A percentile compares a stretch with the other conserved stretches of the same genome.
These are phyloP conservation scores for Colletotrichum liriopes DNA, from an alignment of 2,329 filamentous ascomycete species.

Conservation along the genomic window DNA sequence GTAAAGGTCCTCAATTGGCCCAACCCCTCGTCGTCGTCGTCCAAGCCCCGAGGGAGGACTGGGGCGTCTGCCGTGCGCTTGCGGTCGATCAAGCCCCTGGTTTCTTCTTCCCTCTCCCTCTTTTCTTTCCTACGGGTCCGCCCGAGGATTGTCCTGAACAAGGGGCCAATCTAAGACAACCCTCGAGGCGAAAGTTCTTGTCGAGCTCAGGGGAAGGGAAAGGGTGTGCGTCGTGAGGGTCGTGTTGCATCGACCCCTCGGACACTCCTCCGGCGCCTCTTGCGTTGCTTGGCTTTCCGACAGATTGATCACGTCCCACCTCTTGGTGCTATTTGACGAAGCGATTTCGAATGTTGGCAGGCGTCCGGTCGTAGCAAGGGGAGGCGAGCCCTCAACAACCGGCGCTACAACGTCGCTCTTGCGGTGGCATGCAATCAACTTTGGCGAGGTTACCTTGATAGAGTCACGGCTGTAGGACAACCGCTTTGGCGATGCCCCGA, in stretches of 20 bases:
- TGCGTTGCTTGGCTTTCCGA: background rate
- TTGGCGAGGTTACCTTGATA: constrained; percentile 10
- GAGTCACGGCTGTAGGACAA: background rate
- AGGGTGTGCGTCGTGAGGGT: background rate
- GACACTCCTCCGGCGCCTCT: background rate
- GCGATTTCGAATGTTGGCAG: background rate
- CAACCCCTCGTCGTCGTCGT: constrained; percentile 26
- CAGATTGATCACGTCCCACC: background rate
- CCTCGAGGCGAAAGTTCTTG: constrained; percentile 9
- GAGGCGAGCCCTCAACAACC: background rate
- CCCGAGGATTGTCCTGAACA: constrained; percentile 29
- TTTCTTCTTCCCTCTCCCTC: constrained; percentile 9
- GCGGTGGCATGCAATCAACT: constrained; percentile 27
- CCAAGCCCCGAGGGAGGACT: constrained; percentile 37
- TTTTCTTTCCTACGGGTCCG: constrained; percentile 18
- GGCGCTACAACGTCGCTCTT: background rate
- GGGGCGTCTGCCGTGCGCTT: constrained; percentile 38
- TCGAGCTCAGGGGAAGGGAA: background rate
- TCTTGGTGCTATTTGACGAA: constrained; percentile 7
- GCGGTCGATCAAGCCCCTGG: constrained; percentile 22
- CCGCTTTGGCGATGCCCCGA: background rate
- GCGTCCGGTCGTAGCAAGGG: too few relatives aligned
- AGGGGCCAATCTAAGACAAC: background rate
- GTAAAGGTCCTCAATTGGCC: constrained; percentile 39
- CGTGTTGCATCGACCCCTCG: constrained; percentile 8